Percentiles rank a stretch among this genome's conserved stretches.
These are phyloP conservation scores for Marchantia paleacea DNA, from an alignment of 225 moss, liverwort and hornwort genomes.

Conservation along the genomic window DNA sequence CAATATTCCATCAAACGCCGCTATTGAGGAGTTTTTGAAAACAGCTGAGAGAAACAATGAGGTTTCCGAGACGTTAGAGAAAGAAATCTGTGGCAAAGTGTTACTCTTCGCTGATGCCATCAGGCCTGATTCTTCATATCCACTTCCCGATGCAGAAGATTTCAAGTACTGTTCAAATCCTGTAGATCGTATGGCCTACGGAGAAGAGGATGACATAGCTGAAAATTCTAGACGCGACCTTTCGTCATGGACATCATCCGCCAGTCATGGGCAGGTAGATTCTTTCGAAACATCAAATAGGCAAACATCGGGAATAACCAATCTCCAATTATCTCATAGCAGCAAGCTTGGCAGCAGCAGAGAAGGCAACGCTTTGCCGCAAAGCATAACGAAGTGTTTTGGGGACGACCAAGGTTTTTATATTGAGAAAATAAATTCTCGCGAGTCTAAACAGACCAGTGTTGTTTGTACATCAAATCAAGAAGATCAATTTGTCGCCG, in stretches of 20 bases:
- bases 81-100: neutral
- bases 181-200: neutral
- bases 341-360: neutral
- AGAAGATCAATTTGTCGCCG: neutral
- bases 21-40: neutral
- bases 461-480: neutral
- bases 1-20: neutral
- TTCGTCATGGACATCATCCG: neutral
- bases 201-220: neutral
- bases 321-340: too few relatives aligned
- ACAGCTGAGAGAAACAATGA: constrained; percentile 6
- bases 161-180: neutral
- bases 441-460: neutral
- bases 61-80: neutral
- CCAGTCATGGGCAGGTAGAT: neutral
- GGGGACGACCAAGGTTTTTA: neutral
- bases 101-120: neutral
- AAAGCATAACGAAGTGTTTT: neutral
- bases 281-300: neutral
- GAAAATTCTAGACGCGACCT: neutral
- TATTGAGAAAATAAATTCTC: neutral
- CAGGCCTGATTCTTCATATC: neutral
- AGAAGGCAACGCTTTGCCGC: neutral
- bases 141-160: neutral
- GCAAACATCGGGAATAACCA: neutral